phyloP scores from a whole-genome alignment of 805 yeast genomes.

The Starmera quercuum region DNA sequence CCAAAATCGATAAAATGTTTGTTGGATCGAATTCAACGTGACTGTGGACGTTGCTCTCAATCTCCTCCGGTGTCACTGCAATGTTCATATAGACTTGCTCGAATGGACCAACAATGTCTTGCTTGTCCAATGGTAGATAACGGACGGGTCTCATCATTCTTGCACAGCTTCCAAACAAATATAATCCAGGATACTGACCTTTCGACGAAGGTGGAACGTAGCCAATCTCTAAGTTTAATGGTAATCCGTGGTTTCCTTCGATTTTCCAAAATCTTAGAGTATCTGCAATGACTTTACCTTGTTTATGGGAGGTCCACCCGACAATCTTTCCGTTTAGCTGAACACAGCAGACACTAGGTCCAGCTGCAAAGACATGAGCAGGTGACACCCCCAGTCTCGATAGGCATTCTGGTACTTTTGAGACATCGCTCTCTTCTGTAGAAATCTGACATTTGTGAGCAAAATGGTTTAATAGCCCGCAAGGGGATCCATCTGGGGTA shows the following conservation, averaged over 20 bases:
- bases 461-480: slow-evolving; percentile 95
- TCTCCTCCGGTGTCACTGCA: slow-evolving; percentile 92
- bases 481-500: slow-evolving; percentile 99
- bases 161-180: slow-evolving; percentile 83
- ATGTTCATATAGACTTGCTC: slow-evolving; percentile 96
- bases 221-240: slow-evolving; percentile 85
- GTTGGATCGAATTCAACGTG: slow-evolving; percentile 97
- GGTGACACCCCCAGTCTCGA: slow-evolving; percentile 75
- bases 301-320: slow-evolving; percentile 91
- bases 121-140: slow-evolving; percentile 76
- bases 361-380: slow-evolving; percentile 74
- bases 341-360: slow-evolving; percentile 82
- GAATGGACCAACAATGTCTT: slow-evolving; percentile 91
- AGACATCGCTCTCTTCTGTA: slow-evolving; percentile 67
- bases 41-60: slow-evolving; percentile 69
- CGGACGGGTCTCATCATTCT: slow-evolving; percentile 96
- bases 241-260: slow-evolving; percentile 69
- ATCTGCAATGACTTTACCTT: slow-evolving; percentile 80
- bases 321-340: slow-evolving; percentile 88
- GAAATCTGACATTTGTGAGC: slow-evolving; percentile 91
- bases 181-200: slow-evolving; percentile 97
- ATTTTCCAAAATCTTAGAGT: slow-evolving; percentile 91
- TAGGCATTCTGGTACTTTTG: slow-evolving; percentile 58
- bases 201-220: slow-evolving; percentile 92
- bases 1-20: slow-evolving; percentile 86